These are phyloP conservation scores for Aspergillus sojae DNA, from an alignment of 2,329 filamentous ascomycete species.

Conservation along the genomic window DNA sequence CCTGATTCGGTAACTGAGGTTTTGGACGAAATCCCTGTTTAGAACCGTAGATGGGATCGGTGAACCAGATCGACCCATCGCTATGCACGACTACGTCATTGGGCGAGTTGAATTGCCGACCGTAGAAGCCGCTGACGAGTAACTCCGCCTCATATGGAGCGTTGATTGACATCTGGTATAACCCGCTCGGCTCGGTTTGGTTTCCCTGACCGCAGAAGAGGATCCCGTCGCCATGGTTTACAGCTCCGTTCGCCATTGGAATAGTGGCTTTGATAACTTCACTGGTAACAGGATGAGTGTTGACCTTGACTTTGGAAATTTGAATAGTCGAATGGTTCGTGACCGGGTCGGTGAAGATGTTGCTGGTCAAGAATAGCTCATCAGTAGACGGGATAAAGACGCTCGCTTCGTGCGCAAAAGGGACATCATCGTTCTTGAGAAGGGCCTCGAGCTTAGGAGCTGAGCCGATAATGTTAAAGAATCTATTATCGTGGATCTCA, in stretches of 20 bases:
- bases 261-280: constrained; percentile 43
- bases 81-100: constrained; percentile 43
- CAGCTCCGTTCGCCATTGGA: constrained; percentile 53
- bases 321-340: constrained; percentile 24
- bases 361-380: constrained; percentile 45
- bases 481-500: constrained; percentile 23
- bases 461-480: constrained; percentile 38
- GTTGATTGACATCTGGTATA: constrained; percentile 26
- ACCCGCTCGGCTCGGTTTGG: constrained; percentile 21
- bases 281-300: constrained; percentile 19
- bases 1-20: constrained; percentile 39
- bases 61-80: constrained; percentile 44
- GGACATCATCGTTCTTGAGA: constrained; percentile 41
- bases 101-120: constrained; percentile 29
- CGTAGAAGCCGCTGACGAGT: constrained; percentile 35
- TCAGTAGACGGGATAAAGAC: constrained; percentile 40
- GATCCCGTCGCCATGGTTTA: constrained; percentile 37
- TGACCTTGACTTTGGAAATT: constrained; percentile 22
- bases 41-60: constrained; percentile 42
- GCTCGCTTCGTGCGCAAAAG: constrained; percentile 55
- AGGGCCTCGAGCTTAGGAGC: constrained; percentile 42
- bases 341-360: constrained; percentile 22
- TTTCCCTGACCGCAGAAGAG: constrained; percentile 50
- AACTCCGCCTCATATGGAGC: constrained; percentile 3
- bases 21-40: constrained; percentile 36